phyloP scores from a whole-genome alignment of 2,329 filamentous ascomycete species.

The Fusarium sp. region DNA sequence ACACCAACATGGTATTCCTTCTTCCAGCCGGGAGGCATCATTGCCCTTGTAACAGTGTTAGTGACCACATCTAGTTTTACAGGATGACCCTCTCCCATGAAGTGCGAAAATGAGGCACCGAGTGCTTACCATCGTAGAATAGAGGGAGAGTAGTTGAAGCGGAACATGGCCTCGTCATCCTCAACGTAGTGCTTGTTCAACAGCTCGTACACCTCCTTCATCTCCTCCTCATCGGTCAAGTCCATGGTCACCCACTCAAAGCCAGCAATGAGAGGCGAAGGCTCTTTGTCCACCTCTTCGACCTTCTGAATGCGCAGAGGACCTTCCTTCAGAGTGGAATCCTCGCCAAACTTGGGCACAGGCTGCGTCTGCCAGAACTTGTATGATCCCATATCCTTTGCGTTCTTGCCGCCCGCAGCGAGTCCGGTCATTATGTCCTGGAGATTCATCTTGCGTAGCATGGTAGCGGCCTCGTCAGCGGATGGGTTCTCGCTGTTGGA shows the following conservation, averaged over 20 bases:
- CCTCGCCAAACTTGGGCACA: conserved; percentile 85
- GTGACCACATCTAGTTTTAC: background rate
- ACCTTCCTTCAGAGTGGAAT: conserved; percentile 77
- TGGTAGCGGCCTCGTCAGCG: conserved; percentile 63
- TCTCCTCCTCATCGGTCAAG: conserved; percentile 81
- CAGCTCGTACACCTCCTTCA: conserved; percentile 93
- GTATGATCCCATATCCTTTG: conserved; percentile 96
- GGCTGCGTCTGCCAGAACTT: conserved; percentile 99
- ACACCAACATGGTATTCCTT: conserved; percentile 97
- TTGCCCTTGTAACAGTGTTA: conserved; percentile 73
- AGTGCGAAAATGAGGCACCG: background rate
- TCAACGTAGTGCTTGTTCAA: conserved; percentile 97
- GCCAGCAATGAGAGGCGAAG: conserved; percentile 81
- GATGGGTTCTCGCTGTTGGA: conserved; percentile 56
- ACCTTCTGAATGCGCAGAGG: conserved; percentile 86
- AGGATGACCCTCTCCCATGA: background rate
- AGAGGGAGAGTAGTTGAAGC: conserved; percentile 93
- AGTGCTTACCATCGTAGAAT: conserved; percentile 86
- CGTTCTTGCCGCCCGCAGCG: conserved; percentile 86
- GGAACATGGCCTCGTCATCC: conserved; percentile 96
- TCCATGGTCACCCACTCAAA: conserved; percentile 98
- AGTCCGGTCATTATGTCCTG: conserved; percentile 82
- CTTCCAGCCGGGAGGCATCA: conserved; percentile 95
- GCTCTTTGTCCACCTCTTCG: conserved; percentile 84
- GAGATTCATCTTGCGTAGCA: conserved; percentile 75